phyloP scores from a whole-genome alignment of 2,329 filamentous ascomycete genomes.

The Trichoderma harzianum region DNA sequence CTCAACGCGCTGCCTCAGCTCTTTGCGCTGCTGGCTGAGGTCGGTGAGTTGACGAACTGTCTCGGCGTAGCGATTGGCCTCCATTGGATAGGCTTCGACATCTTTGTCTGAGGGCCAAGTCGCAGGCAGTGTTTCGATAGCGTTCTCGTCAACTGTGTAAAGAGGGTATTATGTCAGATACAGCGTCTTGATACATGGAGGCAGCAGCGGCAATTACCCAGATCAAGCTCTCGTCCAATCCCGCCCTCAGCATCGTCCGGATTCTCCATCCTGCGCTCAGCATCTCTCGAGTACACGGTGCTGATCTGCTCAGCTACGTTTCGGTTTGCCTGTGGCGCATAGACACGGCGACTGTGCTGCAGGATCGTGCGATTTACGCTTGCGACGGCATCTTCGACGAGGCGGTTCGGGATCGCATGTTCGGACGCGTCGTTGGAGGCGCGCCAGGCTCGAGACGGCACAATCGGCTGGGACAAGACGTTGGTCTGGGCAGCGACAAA shows the following conservation, averaged over 20 bases:
- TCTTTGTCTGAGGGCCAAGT: constrained; percentile 45
- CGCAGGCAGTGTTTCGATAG: constrained; percentile 45
- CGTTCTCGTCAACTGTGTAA: constrained; percentile 37
- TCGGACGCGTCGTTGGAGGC: constrained; percentile 43
- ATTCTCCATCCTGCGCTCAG: constrained; percentile 38
- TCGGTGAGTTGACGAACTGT: constrained; percentile 47
- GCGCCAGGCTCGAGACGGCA: constrained; percentile 54
- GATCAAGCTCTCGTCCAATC: constrained; percentile 41
- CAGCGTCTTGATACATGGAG: not conserved
- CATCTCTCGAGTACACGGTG: constrained; percentile 54
- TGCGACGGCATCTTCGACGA: constrained; percentile 55
- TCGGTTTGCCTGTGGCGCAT: constrained; percentile 64
- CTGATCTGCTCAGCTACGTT: constrained; percentile 73
- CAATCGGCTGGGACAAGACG: constrained; percentile 57
- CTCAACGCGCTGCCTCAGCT: constrained; percentile 40
- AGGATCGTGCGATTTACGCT: constrained; percentile 60
- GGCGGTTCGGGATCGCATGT: constrained; percentile 43
- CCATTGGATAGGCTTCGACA: constrained; percentile 37
- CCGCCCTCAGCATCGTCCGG: constrained; percentile 36
- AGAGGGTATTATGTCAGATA: not conserved
- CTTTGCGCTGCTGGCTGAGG: constrained; percentile 42
- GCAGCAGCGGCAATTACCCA: constrained; percentile 32
- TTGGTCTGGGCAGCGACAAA: constrained; percentile 64
- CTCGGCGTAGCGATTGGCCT: constrained; percentile 51
- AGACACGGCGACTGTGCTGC: constrained; percentile 63